These are phyloP conservation scores for Russula dissimulans DNA, from an alignment of 768 basidiomycete genomes.

Conservation along the genomic window DNA sequence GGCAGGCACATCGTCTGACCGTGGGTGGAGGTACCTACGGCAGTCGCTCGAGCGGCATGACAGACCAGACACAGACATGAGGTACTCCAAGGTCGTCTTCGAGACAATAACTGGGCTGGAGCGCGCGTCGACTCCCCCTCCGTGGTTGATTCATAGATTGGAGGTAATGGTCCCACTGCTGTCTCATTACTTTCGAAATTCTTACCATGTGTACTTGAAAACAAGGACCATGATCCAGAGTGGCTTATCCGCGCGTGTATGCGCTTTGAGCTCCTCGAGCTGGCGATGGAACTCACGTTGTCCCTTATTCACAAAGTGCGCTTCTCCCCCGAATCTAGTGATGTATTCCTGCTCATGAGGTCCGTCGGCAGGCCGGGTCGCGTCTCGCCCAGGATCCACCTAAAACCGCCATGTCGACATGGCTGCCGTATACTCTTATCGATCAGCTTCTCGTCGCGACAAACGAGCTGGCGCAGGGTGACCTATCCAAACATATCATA, in stretches of 20 bases:
- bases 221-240: slow-evolving; percentile 66
- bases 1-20: slow-evolving; percentile 69
- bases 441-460: slow-evolving; percentile 72
- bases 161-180: slow-evolving; percentile 38
- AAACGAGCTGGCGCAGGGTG: slow-evolving; percentile 35
- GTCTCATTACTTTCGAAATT: not conserved
- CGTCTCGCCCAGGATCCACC: slow-evolving; percentile 43
- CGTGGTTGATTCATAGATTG: slow-evolving; percentile 73
- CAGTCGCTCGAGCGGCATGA: slow-evolving; percentile 75
- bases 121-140: slow-evolving; percentile 52
- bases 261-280: slow-evolving; percentile 68
- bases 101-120: slow-evolving; percentile 70
- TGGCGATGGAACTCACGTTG: slow-evolving; percentile 66
- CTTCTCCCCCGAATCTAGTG: not conserved
- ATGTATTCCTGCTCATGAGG: not conserved
- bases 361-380: slow-evolving; percentile 38
- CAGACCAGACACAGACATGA: slow-evolving; percentile 53
- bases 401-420: slow-evolving; percentile 52
- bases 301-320: slow-evolving; percentile 66
- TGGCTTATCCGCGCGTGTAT: slow-evolving; percentile 73
- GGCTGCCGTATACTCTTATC: slow-evolving; percentile 77
- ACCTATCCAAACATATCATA: slow-evolving; percentile 36
- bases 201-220: not conserved
- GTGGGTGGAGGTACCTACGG: slow-evolving; percentile 85
- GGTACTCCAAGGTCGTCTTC: slow-evolving; percentile 66